Percentiles rank a stretch among this genome's conserved stretches.
Conservation (phyloP, 2,329 filamentous ascomycete species). For the Dactylellina leptospora region DNA sequence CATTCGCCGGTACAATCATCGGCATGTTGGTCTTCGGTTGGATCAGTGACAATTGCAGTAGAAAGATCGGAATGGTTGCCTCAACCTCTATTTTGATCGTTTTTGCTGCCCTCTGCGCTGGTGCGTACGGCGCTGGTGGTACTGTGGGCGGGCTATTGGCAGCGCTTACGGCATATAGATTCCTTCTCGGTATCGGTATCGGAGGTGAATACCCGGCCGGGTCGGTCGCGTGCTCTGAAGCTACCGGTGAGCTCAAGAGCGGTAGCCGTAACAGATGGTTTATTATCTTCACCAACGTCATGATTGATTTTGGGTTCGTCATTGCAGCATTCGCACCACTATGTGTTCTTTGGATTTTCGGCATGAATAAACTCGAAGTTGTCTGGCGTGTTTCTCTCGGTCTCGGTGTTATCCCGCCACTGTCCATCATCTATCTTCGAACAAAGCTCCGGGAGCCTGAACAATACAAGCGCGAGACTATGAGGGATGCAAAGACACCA, state of each 20-base stretch:
- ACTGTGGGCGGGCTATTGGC: slow-evolving; percentile 73
- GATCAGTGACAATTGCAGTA: slow-evolving; percentile 82
- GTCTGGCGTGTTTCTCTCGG: slow-evolving; percentile 86
- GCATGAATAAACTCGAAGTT: slow-evolving; percentile 72
- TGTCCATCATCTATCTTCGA: slow-evolving; percentile 75
- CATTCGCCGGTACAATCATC: slow-evolving; percentile 76
- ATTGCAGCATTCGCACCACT: slow-evolving; percentile 80
- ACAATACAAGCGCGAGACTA: slow-evolving; percentile 75
- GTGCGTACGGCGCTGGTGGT: slow-evolving; percentile 77
- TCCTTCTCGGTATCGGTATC: slow-evolving; percentile 74
- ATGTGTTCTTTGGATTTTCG: slow-evolving; percentile 69
- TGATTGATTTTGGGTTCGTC: slow-evolving; percentile 87
- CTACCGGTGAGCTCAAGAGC: slow-evolving; percentile 79
- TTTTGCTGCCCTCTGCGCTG: slow-evolving; percentile 80
- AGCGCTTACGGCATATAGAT: slow-evolving; percentile 56
- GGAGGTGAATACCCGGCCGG: slow-evolving; percentile 84
- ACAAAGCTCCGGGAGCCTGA: slow-evolving; percentile 79
- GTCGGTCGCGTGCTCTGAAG: slow-evolving; percentile 83
- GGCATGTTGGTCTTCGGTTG: slow-evolving; percentile 69
- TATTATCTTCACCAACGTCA: slow-evolving; percentile 86
- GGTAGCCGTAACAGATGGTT: slow-evolving; percentile 91
- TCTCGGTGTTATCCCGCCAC: slow-evolving; percentile 78
- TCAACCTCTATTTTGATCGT: slow-evolving; percentile 85
- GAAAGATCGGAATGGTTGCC: slow-evolving; percentile 80
- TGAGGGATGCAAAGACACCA: slow-evolving; percentile 67